Base-by-base conservation (phyloP, 2,329 filamentous ascomycete species). In the Trichophaea hybrida region DNA sequence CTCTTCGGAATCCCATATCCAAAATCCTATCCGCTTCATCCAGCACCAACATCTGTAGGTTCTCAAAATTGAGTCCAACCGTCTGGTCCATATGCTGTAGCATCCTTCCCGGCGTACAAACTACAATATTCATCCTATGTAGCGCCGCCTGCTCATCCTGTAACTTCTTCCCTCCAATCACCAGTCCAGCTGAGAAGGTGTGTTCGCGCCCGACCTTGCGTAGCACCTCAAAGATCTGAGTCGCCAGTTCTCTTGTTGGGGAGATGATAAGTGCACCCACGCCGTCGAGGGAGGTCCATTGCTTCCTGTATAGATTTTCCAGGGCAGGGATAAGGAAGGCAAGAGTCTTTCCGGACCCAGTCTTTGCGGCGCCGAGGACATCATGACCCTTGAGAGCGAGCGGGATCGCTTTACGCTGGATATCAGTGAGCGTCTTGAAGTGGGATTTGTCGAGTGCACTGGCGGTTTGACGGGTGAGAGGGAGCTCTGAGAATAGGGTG, bases 1-100 rank as follows among this genome's bases (percentile, higher is more conserved):
- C 88, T 4, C 78, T 77, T 72, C 94, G 85, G 71, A 98, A 98
- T 4, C 93, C 93, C 88, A 97, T 93, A 70, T 98, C 93, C 79
- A 98, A 83, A 69, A 96, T 96, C 43, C 93, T 82, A 72, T 98
- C 93, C 2, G 93, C 93, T 72, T 98, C 93, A 69, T 98, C 93
- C 59, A 98, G 76, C 0, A 98, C 90, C 55, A 98, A 75, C 71
- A 98, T 86, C 74, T 94, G 88, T 64, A 98, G 72, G 70, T 94
- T 93, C 71, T 93, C 85, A 64, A 91, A 86, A 65, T 91, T 88
- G 70, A 98, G 86, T 15, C 85, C 83, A 0, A 88, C 87, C 0
- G 91, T 97, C 75, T 96, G 90, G 69, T 94, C 91, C 69, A 98
- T 77, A 72, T 98, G 93, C 73, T 98, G 93, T 67, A 97, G 75